Evolutionary conservation across 306 rosid species (phyloP).

Genomic region (Rubus idaeus): DNA sequence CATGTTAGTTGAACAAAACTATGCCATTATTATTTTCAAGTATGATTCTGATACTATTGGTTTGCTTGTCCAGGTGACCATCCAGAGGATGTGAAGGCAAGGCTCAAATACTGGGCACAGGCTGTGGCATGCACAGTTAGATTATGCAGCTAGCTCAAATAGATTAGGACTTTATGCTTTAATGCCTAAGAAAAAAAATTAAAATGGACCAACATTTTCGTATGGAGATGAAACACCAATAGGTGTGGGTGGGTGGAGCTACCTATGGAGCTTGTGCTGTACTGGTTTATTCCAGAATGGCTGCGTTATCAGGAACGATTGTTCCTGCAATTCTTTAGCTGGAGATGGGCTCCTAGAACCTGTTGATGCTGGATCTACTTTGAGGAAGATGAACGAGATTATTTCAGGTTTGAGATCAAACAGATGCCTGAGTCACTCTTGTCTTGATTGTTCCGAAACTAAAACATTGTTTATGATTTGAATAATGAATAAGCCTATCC

Average conservation of each 20-base stretch:
- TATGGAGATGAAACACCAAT: not conserved
- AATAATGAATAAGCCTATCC: constrained; percentile 17
- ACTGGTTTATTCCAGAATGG: constrained; percentile 17
- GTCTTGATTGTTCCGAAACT: constrained; percentile 27
- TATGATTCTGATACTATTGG: too few relatives aligned
- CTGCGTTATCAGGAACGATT: constrained; percentile 8
- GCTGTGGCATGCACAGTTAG: constrained; percentile 86
- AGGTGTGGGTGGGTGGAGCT: not conserved
- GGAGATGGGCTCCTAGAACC: constrained; percentile 29
- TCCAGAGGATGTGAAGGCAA: constrained; percentile 90
- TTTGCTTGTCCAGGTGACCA: constrained; percentile 60
- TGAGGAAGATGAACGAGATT: constrained; percentile 27
- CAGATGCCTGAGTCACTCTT: constrained; percentile 25
- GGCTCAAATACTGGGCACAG: constrained; percentile 94
- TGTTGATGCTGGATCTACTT: constrained; percentile 28
- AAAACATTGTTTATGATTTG: constrained; percentile 15
- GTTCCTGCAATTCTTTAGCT: constrained; percentile 23
- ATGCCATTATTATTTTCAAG: too few relatives aligned
- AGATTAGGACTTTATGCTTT: not conserved
- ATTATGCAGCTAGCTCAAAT: constrained; percentile 53
- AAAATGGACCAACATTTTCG: not conserved
- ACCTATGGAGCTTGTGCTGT: constrained; percentile 13
- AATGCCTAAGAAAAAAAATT: not conserved
- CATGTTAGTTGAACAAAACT: too few relatives aligned
- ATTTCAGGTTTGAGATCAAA: constrained; percentile 55